Evolutionary conservation across 805 yeast species (phyloP).

Genomic region (Trichomonascus vanleenenianus): DNA sequence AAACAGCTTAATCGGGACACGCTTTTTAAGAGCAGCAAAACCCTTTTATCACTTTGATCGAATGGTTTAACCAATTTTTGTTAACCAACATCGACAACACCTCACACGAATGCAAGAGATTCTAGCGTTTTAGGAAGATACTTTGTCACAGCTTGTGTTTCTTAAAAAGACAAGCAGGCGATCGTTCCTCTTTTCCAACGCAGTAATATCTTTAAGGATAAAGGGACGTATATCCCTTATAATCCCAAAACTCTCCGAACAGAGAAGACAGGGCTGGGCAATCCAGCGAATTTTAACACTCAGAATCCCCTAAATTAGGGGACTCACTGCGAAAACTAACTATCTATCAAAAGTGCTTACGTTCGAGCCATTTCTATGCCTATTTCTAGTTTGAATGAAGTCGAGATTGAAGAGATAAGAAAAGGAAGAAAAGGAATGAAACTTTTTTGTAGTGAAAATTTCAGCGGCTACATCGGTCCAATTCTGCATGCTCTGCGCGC

Average conservation of each 20-base stretch:
- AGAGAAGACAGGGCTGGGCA: constrained; percentile 7
- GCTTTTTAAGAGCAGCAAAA: neutral
- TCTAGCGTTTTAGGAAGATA: neutral
- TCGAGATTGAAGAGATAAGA: neutral
- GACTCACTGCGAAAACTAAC: neutral
- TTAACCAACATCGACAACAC: neutral
- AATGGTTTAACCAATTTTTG: neutral
- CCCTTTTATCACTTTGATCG: neutral
- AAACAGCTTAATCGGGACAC: too few relatives aligned
- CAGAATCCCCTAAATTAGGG: neutral
- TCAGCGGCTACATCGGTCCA: too few relatives aligned
- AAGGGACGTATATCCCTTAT: neutral
- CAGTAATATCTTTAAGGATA: neutral
- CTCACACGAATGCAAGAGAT: neutral
- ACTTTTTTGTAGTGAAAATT: too few relatives aligned
- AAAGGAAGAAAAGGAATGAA: neutral
- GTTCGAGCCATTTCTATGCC: constrained; percentile 3
- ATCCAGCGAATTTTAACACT: constrained; percentile 1
- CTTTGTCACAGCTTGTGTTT: neutral
- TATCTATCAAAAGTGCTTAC: neutral
- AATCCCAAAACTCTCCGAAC: constrained; percentile 6
- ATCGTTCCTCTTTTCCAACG: neutral
- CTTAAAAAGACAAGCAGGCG: neutral
- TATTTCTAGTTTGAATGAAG: neutral
- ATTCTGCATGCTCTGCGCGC: too few relatives aligned